phyloP scores from a whole-genome alignment of 192 early-diverging fungal genomes.

The Globomyces pollinis-pini region DNA sequence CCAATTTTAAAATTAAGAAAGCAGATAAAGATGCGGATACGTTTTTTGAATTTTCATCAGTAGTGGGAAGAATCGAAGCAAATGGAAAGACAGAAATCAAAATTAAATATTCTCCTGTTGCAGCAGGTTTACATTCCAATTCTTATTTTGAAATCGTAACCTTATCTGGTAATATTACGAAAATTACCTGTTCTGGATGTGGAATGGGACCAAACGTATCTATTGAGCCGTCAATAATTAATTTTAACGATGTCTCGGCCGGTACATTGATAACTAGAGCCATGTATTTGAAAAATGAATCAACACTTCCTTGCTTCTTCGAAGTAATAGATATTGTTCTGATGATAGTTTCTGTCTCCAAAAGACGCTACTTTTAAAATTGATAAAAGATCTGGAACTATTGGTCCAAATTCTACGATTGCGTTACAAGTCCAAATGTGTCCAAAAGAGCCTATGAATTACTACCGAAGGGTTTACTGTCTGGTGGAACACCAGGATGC shows the following conservation, averaged over 20 bases:
- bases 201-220: slow-evolving; percentile 40
- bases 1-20: slow-evolving; percentile 42
- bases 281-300: slow-evolving; percentile 37
- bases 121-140: slow-evolving; percentile 38
- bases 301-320: slow-evolving; percentile 31
- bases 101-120: slow-evolving; percentile 40
- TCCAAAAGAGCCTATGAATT: slow-evolving; percentile 48
- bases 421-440: slow-evolving; percentile 43
- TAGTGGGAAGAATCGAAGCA: slow-evolving; percentile 23
- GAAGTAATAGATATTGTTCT: background rate
- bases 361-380: slow-evolving; percentile 37
- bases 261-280: slow-evolving; percentile 28
- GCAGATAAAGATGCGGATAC: slow-evolving; percentile 34
- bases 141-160: slow-evolving; percentile 51
- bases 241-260: slow-evolving; percentile 45
- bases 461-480: slow-evolving; percentile 49
- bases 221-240: slow-evolving; percentile 38
- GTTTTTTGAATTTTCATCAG: slow-evolving; percentile 38
- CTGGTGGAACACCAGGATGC: slow-evolving; percentile 49
- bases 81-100: slow-evolving; percentile 27
- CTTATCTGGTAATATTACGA: slow-evolving; percentile 47
- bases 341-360: slow-evolving; percentile 42
- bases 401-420: slow-evolving; percentile 41
- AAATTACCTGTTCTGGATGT: slow-evolving; percentile 32
- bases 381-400: slow-evolving; percentile 44